Percentiles rank a stretch among this genome's conserved stretches.
Conservation (phyloP, 169 alveolate species). For the Perkinsus chesapeaki region DNA sequence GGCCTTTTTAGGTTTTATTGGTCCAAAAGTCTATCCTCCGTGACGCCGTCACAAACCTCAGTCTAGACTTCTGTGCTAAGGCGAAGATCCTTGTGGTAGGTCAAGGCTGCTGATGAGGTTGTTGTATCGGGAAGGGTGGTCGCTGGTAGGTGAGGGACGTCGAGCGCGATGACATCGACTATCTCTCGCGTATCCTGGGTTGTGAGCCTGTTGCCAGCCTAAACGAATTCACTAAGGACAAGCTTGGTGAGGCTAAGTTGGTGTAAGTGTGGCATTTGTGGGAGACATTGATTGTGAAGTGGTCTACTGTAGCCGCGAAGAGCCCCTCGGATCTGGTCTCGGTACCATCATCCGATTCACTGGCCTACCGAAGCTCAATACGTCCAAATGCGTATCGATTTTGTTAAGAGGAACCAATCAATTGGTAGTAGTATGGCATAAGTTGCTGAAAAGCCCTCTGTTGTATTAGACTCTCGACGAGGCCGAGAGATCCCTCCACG, state of each 20-base stretch:
- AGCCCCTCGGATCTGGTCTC: background rate
- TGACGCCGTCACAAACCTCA: slow-evolving; percentile 94
- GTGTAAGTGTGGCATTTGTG: slow-evolving; percentile 60
- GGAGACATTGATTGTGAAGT: background rate
- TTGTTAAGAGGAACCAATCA: slow-evolving; percentile 91
- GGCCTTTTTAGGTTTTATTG: slow-evolving; percentile 80
- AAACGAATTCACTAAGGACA: slow-evolving; percentile 91
- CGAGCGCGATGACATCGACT: slow-evolving; percentile 95
- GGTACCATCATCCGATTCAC: slow-evolving; percentile 52
- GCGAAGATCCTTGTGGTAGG: slow-evolving; percentile 93
- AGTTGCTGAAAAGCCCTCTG: background rate
- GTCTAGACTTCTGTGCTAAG: slow-evolving; percentile 93
- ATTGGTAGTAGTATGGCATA: slow-evolving; percentile 23
- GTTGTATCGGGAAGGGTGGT: background rate
- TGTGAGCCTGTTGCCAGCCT: slow-evolving; percentile 94
- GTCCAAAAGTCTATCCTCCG: slow-evolving; percentile 95
- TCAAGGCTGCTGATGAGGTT: background rate
- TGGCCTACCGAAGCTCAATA: slow-evolving; percentile 68
- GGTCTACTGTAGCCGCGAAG: slow-evolving; percentile 25
- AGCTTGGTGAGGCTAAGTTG: slow-evolving; percentile 90
- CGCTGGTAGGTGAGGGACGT: slow-evolving; percentile 57
- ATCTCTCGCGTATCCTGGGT: slow-evolving; percentile 83
- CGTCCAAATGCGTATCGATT: slow-evolving; percentile 68
- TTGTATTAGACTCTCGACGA: slow-evolving; percentile 84
- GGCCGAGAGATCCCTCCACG: slow-evolving; percentile 97